Base-by-base conservation (phyloP, 2,329 filamentous ascomycete species). In the Emmonsiellopsis sp. region DNA sequence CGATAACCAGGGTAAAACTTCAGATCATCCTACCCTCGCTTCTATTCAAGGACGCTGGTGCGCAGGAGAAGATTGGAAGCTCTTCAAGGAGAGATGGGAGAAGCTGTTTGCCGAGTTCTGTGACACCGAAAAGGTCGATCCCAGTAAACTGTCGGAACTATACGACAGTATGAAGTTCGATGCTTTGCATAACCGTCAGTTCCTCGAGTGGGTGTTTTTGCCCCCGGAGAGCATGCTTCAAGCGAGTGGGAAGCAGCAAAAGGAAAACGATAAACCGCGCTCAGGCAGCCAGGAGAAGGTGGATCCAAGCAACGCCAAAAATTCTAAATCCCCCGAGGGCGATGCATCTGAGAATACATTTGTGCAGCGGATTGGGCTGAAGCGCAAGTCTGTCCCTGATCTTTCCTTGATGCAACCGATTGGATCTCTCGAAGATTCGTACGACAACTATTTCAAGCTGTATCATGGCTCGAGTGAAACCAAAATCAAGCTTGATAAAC, bases 111-210 rank as follows among this genome's bases (percentile, higher is more conserved):
- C 85, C 47, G 93, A 98, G 67, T 98, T 98, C 64, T 93, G 87
- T 60, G 94, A 98, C 68, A 86, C 88, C 1, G 93, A 98, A 64
- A 98, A 98, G 75, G 90, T 97, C 15, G 93, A 98, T 69, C 94
- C 94, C 15, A 95, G 91, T 77, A 98, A 98, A 75, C 92, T 98
- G 57, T 96, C 90, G 5, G 93, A 98, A 73, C 80, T 98, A 2
- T 98, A 98, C 69, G 93, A 98, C 69, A 97, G 92, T 16, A 97
- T 98, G 93, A 98, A 98, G 70, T 98, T 97, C 59, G 93, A 98
- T 68, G 93, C 93, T 1, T 78, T 98, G 11, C 94, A 98, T 71
- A 98, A 98, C 66, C 84, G 93, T 2, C 89, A 90, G 58, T 98
- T 98, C 64, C 76, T 98, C 3, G 93, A 98, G 69, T 97, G 93